Conservation (phyloP, 257 asterid genomes). For the Solanum pimpinellifolium region DNA sequence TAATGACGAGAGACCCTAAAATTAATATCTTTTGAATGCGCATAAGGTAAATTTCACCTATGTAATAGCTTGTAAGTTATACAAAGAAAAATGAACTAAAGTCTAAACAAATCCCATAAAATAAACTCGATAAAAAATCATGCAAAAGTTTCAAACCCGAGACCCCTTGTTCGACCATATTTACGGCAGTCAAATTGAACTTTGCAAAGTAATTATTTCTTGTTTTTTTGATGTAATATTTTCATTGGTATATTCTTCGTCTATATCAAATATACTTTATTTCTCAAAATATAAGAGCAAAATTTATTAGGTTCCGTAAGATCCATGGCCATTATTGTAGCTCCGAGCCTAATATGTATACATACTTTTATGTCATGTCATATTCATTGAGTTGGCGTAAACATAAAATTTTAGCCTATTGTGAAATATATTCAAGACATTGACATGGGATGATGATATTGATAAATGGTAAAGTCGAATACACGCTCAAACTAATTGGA, state of each 20-base stretch:
- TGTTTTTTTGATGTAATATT: no score
- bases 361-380: background rate
- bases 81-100: no score
- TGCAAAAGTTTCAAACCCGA: no score
- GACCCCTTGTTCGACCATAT: no score
- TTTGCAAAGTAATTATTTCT: no score
- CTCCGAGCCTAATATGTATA: background rate
- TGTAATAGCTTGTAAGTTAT: background rate
- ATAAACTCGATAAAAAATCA: no score
- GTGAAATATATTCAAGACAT: background rate
- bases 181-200: no score
- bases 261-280: background rate
- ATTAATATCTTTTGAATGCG: background rate
- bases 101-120: no score
- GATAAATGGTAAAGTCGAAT: background rate
- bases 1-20: background rate
- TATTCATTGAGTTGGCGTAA: background rate
- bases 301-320: background rate
- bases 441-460: background rate
- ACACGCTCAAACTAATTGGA: background rate
- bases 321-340: background rate
- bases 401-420: background rate
- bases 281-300: background rate
- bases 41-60: background rate
- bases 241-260: no score